phyloP scores from a whole-genome alignment of 805 yeast species.

The Naumovozyma castellii region DNA sequence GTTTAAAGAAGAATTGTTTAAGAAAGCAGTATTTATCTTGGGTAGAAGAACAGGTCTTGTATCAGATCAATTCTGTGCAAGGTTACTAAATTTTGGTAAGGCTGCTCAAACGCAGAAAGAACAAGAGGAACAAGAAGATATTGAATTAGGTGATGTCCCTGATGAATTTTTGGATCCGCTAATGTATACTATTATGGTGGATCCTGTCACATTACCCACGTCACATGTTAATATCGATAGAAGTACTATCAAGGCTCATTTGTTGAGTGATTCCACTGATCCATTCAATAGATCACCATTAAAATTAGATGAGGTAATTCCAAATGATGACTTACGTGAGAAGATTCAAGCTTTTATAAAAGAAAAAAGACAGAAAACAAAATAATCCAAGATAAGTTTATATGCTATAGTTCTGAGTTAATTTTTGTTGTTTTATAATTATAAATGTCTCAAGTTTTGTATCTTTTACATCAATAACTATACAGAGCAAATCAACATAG shows the following conservation, averaged over 20 bases:
- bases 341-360: conserved; percentile 51
- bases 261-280: conserved; percentile 90
- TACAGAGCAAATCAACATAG: not conserved
- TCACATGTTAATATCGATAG: conserved; percentile 80
- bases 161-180: conserved; percentile 95
- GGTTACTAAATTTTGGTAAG: conserved; percentile 47
- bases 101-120: conserved; percentile 53
- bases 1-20: conserved; percentile 55
- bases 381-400: too few species aligned
- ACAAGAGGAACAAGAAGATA: conserved; percentile 70
- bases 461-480: too few species aligned
- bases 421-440: too few species aligned
- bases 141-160: conserved; percentile 87
- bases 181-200: conserved; percentile 91
- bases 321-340: conserved; percentile 58
- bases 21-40: conserved; percentile 61
- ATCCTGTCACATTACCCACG: conserved; percentile 89
- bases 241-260: conserved; percentile 85
- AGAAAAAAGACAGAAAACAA: conserved; percentile 8
- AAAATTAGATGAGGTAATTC: conserved; percentile 77
- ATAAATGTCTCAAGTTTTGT: too few species aligned
- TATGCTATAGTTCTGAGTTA: too few species aligned
- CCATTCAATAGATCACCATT: conserved; percentile 94
- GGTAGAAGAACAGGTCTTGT: conserved; percentile 44
- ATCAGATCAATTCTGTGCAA: conserved; percentile 42